These are phyloP conservation scores for Mycena amicta DNA, from an alignment of 768 basidiomycete species.

Conservation along the genomic window DNA sequence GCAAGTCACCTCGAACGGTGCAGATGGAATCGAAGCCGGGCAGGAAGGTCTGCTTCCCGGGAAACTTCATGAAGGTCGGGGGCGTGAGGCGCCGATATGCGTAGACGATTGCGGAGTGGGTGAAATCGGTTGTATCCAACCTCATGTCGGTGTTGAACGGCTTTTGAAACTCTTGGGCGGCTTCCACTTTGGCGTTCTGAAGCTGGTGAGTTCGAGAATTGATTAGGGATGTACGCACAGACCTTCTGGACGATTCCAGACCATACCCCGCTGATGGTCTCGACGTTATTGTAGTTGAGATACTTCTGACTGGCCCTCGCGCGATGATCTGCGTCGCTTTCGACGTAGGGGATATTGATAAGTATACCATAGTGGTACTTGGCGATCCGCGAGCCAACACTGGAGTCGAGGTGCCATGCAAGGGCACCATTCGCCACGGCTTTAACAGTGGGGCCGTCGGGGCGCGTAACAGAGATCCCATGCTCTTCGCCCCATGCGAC, in stretches of 20 bases:
- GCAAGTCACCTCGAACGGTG: constrained; percentile 11
- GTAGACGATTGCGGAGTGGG: constrained; percentile 3
- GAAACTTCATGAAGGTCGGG: constrained; percentile 15
- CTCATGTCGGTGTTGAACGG: neutral
- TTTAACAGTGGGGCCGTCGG: constrained; percentile 29
- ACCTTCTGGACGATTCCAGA: constrained; percentile 29
- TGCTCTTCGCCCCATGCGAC: constrained; percentile 23
- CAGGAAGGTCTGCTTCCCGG: constrained; percentile 11
- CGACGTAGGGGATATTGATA: constrained; percentile 8
- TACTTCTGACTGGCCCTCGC: constrained; percentile 7
- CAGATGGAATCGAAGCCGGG: constrained; percentile 23
- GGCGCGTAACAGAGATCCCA: constrained; percentile 24
- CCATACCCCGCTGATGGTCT: constrained; percentile 21
- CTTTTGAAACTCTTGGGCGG: constrained; percentile 1
- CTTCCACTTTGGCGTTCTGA: constrained; percentile 17
- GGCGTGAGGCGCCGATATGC: constrained; percentile 17
- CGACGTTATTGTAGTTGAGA: constrained; percentile 5
- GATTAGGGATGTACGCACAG: no score
- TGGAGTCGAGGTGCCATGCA: constrained; percentile 31
- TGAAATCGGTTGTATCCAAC: neutral
- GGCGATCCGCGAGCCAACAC: constrained; percentile 26
- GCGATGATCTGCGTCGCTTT: constrained; percentile 14
- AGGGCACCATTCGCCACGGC: constrained; percentile 34
- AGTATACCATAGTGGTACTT: constrained; percentile 29
- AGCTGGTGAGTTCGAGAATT: no score